Evolutionary conservation across 2,329 filamentous ascomycete genomes (phyloP), one percentile per base, ranked within the genome.

Genomic region (Penicillium sp.): DNA sequence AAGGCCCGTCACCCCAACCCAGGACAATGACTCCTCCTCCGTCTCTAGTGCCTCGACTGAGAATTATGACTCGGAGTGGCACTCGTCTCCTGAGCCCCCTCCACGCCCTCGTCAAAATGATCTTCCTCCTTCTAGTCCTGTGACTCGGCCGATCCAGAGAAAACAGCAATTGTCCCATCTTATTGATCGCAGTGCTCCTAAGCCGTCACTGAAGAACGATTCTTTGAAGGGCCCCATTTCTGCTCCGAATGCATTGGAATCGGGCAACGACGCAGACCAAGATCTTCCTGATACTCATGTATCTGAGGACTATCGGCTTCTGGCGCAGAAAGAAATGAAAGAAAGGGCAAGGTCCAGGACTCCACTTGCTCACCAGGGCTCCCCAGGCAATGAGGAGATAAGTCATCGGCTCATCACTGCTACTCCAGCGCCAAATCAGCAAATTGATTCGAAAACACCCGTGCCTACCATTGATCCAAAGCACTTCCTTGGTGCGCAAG

Each of bases 11-110:
- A 66, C 56, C 24, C 53, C 63, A 26, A 59, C 45, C 14, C 58
- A 66, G 41, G 56, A 58, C 13, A 57, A 56, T 7, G 56, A 59
- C 35, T 50, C 62, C n/a, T 62, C 62, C 11, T 64, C 66, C 52
- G 51, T 37, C 22, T 22, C 47, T n/a, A 48, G 47, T 48, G 19
- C 14, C 29, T 22, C 27, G 35, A 33, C 47, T 29, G 43, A 56
- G 8, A 24, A 39, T 39, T 39, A 39, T 39, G n/a, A 21, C 8
- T 14, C 14, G 13, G n/a, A 56, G 9, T 71, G 70, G 68, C 50
- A 53, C 29, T 14, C 21, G 26, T 68, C 63, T 22, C 60, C 64
- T 22, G 47, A 48, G 21, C 29, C 26, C 14, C n/a, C 37, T 13
- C 26, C 35, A 13, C 33, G 16, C 14, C 8, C 16, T 29, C 22